A percentile compares a stretch with the other conserved stretches of the same genome.
Evolutionary conservation across 805 yeast species (phyloP).

Genomic region (Komagataella populi): DNA sequence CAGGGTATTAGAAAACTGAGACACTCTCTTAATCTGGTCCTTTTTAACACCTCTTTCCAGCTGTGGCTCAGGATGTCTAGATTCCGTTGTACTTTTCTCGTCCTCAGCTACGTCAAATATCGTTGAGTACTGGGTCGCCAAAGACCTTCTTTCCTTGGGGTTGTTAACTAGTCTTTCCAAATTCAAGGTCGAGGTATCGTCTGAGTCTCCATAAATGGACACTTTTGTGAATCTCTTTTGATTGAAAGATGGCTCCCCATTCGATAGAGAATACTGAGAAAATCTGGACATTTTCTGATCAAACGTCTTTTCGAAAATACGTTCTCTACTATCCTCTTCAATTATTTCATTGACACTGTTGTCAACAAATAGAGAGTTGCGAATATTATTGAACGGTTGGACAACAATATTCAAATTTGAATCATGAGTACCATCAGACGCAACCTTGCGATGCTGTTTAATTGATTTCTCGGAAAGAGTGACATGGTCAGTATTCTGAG

Average conservation of each 20-base stretch:
- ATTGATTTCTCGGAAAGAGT: constrained; percentile 6
- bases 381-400: constrained; percentile 9
- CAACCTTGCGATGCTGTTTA: constrained; percentile 15
- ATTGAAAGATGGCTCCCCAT: neutral
- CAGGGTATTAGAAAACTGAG: neutral
- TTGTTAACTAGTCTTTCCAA: neutral
- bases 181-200: neutral
- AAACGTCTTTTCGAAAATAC: neutral
- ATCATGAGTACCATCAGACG: constrained; percentile 9
- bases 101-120: neutral
- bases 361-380: constrained; percentile 14
- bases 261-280: constrained; percentile 8
- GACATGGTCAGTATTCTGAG: constrained; percentile 2
- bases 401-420: constrained; percentile 8
- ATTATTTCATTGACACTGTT: constrained; percentile 2
- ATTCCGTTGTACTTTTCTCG: neutral
- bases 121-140: neutral
- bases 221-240: constrained; percentile 3
- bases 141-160: neutral
- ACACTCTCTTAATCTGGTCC: neutral
- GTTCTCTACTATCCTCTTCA: neutral
- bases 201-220: constrained; percentile 7
- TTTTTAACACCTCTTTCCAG: neutral
- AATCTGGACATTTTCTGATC: neutral
- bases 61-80: neutral